A percentile compares a stretch with the other conserved stretches of the same genome.
Evolutionary conservation across 1,284 basidiomycete species (phyloP).

Genomic region (Ganoderma boninense): DNA sequence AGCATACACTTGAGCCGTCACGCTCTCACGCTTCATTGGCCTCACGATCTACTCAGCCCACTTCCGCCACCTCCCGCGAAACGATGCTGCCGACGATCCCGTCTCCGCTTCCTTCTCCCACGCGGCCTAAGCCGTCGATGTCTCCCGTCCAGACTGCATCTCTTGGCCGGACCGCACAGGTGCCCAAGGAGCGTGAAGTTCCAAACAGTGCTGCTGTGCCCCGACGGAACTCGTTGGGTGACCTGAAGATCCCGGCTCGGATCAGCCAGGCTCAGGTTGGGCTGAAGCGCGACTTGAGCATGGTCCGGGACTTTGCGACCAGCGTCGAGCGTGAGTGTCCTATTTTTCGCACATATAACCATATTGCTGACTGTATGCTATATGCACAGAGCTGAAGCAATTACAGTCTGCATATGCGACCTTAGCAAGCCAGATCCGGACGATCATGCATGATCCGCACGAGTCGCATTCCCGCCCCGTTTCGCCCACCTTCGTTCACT

Average conservation of each 20-base stretch:
- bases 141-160: slow-evolving; percentile 66
- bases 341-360: background rate
- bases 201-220: slow-evolving; percentile 37
- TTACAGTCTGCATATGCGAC: slow-evolving; percentile 65
- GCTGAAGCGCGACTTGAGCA: slow-evolving; percentile 78
- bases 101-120: slow-evolving; percentile 34
- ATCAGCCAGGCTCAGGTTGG: slow-evolving; percentile 88
- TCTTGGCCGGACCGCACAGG: slow-evolving; percentile 64
- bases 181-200: slow-evolving; percentile 40
- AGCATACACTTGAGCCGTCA: slow-evolving; percentile 30
- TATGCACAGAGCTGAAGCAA: slow-evolving; percentile 66
- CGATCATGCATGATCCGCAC: slow-evolving; percentile 52
- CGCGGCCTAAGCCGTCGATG: slow-evolving; percentile 31
- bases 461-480: slow-evolving; percentile 49
- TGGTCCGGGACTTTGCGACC: slow-evolving; percentile 87
- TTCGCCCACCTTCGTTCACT: slow-evolving; percentile 49
- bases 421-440: slow-evolving; percentile 61
- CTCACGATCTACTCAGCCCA: slow-evolving; percentile 22
- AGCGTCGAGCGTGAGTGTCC: slow-evolving; percentile 81
- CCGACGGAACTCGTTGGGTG: slow-evolving; percentile 71
- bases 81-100: slow-evolving; percentile 25
- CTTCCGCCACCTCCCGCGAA: slow-evolving; percentile 24
- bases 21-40: slow-evolving; percentile 33
- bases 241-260: slow-evolving; percentile 86
- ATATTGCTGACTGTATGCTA: background rate